Evolutionary conservation across 805 yeast species (phyloP).

Genomic region (Kuraishia borneana): DNA sequence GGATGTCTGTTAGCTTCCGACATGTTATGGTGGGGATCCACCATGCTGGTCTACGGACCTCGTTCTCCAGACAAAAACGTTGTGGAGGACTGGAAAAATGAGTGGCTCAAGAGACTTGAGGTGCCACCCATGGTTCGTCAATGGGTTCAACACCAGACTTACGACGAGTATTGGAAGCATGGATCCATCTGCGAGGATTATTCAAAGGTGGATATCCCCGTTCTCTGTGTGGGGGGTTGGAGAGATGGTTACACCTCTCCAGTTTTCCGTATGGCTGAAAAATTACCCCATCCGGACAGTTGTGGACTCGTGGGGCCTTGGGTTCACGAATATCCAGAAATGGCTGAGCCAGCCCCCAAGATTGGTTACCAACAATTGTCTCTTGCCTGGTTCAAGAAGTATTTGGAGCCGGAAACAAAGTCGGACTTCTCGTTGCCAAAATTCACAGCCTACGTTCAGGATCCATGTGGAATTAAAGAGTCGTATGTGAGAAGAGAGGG

Average conservation of each 20-base stretch:
- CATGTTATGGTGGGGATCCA: constrained; percentile 41
- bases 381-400: constrained; percentile 28
- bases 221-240: constrained; percentile 33
- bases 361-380: constrained; percentile 32
- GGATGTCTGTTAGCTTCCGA: constrained; percentile 32
- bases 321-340: constrained; percentile 38
- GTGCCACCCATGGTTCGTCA: constrained; percentile 27
- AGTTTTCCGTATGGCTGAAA: constrained; percentile 29
- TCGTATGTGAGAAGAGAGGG: constrained; percentile 27
- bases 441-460: constrained; percentile 29
- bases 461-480: constrained; percentile 25
- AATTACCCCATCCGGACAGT: constrained; percentile 25
- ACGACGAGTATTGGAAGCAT: constrained; percentile 36
- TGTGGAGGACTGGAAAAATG: constrained; percentile 25
- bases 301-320: constrained; percentile 31
- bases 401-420: constrained; percentile 16
- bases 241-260: constrained; percentile 35
- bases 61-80: constrained; percentile 34
- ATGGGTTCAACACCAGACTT: constrained; percentile 31
- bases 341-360: constrained; percentile 33
- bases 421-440: constrained; percentile 19
- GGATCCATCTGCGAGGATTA: constrained; percentile 33
- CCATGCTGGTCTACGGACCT: constrained; percentile 31
- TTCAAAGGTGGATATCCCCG: constrained; percentile 27
- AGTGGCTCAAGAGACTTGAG: constrained; percentile 27